Evolutionary conservation across 352 stramenopile genomes (phyloP), one percentile per base, ranked within the genome.

Genomic region (Thalassiosira mediterranea): DNA sequence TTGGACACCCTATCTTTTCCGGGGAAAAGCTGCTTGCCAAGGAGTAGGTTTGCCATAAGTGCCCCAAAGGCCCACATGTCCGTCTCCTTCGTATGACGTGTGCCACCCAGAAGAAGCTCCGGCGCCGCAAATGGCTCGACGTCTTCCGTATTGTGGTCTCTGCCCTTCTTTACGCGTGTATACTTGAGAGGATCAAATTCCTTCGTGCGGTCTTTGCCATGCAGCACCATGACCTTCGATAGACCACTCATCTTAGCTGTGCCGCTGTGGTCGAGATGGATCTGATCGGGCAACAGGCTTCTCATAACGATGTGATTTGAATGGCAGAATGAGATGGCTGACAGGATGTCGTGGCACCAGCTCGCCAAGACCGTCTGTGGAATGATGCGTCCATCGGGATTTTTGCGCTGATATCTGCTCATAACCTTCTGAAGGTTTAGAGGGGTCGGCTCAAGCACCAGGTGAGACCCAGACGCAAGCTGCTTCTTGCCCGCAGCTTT

Each of bases 341-440:
- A 91, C 11, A 93, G 42, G 23, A 93, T 74, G 38, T 93, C 88
- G 66, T 90, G 78, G 58, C 86, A 90, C 84, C 82, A 91, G 47
- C 74, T 71, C 25, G 77, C 60, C 59, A 93, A 76, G 19, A 93
- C 72, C 21, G 61, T 44, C 13, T 81, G 70, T 17, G 72, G 87
- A 28, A 92, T 69, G 8, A 78, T 77, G 31, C 26, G 51, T 0
- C 46, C 60, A n/a, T 42, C 52, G 25, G 47, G 64, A 46, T 79
- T 81, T 42, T 75, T 84, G n/a, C 63, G 34, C 58, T 90, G 88
- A 53, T 85, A 89, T 23, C 67, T 57, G 15, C 40, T 69, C 23
- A 88, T 75, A 28, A 91, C 86, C 28, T 84, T 84, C 70, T 90
- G 81, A 32, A 93, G 64, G 31, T 88, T 77, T 54, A 93, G 77